Evolutionary conservation across 805 yeast genomes (phyloP).

Genomic region (Nadsonia fulvescens): DNA sequence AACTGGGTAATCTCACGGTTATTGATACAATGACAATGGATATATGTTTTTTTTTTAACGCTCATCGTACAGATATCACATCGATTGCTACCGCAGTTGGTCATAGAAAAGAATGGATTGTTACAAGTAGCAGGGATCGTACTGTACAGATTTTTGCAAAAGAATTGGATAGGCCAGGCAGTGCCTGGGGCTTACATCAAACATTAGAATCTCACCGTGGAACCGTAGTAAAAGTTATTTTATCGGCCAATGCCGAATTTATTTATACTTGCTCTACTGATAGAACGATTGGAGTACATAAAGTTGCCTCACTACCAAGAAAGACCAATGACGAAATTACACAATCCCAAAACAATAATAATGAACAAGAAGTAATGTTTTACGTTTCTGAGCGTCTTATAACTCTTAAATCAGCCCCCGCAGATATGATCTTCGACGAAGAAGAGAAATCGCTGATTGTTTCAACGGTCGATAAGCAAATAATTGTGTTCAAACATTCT

Average conservation of each 20-base stretch:
- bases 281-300: constrained; percentile 39
- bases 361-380: constrained; percentile 10
- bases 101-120: constrained; percentile 6
- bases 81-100: constrained; percentile 2
- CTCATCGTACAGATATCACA: constrained; percentile 3
- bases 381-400: constrained; percentile 28
- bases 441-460: constrained; percentile 25
- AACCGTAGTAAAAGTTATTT: constrained; percentile 25
- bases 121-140: constrained; percentile 32
- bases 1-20: no score
- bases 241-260: constrained; percentile 14
- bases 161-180: constrained; percentile 1
- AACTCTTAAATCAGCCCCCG: constrained; percentile 28
- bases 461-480: constrained; percentile 32
- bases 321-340: no score
- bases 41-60: constrained; percentile 2
- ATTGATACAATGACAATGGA: not conserved
- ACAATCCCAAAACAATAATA: constrained; percentile 12
- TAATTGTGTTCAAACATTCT: no score
- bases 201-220: constrained; percentile 45
- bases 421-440: constrained; percentile 9
- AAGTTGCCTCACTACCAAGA: constrained; percentile 11
- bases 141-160: constrained; percentile 37
- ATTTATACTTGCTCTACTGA: constrained; percentile 43
- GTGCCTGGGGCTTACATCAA: constrained; percentile 37